These are phyloP conservation scores for Vachellia collinsii DNA, from an alignment of 306 rosid species.

Conservation along the genomic window DNA sequence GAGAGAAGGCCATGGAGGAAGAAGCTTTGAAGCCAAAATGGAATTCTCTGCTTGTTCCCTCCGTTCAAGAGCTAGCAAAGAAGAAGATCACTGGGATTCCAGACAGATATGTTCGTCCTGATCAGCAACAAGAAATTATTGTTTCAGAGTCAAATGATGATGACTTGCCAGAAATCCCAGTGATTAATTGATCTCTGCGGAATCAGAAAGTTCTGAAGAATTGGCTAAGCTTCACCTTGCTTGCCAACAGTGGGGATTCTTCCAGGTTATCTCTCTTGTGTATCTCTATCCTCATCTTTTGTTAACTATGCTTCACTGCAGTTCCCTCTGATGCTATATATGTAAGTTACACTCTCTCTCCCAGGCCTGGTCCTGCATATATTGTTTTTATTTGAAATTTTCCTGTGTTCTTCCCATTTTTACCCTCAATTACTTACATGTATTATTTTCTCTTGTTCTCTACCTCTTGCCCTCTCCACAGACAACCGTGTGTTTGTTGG, in stretches of 20 bases:
- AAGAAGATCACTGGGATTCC: constrained; percentile 22
- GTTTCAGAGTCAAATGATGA: constrained; percentile 1
- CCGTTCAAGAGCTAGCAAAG: constrained; percentile 44
- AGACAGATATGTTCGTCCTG: constrained; percentile 40
- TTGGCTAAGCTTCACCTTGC: constrained; percentile 40
- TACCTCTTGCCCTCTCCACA: too few species aligned
- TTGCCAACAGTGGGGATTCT: constrained; percentile 45
- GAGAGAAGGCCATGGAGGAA: neutral
- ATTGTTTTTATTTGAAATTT: too few species aligned
- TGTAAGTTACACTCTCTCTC: too few species aligned
- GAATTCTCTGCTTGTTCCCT: constrained; percentile 44
- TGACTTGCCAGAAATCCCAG: constrained; percentile 29
- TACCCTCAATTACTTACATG: too few species aligned
- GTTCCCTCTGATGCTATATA: too few species aligned
- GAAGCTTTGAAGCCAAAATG: neutral
- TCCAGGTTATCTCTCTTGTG: constrained; percentile 32
- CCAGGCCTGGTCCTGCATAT: too few species aligned
- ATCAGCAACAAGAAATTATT: neutral
- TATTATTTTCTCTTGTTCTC: too few species aligned
- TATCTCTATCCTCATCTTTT: neutral
- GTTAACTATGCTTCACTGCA: neutral
- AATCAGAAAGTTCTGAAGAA: neutral
- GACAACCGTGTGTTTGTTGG: too few species aligned
- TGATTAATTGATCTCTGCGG: constrained; percentile 29
- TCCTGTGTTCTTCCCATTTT: too few species aligned